Evolutionary conservation across 2,329 filamentous ascomycete species (phyloP).

Genomic region (Ustilaginoidea virens): DNA sequence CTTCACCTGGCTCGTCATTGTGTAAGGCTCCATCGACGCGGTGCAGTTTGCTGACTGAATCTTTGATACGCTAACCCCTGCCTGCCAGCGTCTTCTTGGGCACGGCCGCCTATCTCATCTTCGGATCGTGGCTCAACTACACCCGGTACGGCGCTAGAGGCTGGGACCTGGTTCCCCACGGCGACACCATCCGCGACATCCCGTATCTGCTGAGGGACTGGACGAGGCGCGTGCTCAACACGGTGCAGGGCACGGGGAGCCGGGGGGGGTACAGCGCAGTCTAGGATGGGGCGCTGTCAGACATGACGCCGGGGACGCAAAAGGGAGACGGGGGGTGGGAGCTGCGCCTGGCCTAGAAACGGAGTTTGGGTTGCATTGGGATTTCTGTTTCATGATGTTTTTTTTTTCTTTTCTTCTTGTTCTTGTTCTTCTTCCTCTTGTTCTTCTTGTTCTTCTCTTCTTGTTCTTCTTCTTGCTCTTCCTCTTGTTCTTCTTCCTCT

Average conservation of each 20-base stretch:
- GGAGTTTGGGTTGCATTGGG: conserved; percentile 14
- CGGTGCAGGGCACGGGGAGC: conserved; percentile 67
- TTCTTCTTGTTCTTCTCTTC: neutral
- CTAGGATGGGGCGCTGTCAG: conserved; percentile 24
- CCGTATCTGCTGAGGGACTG: conserved; percentile 90
- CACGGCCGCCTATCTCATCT: conserved; percentile 83
- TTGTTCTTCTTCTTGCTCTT: neutral
- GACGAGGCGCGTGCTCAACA: conserved; percentile 62
- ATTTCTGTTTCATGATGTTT: too few relatives aligned
- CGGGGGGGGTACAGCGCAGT: conserved; percentile 93
- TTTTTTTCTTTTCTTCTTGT: neutral
- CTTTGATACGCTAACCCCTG: neutral
- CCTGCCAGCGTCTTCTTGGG: conserved; percentile 65
- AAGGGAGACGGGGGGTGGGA: too few relatives aligned
- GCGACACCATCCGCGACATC: conserved; percentile 79
- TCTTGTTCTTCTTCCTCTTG: neutral
- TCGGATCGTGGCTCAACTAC: conserved; percentile 98
- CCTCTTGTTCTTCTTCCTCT: neutral
- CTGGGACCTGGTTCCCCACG: conserved; percentile 88
- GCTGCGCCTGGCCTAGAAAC: too few relatives aligned
- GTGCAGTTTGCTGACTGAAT: conserved; percentile 1
- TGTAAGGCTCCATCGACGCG: conserved; percentile 42
- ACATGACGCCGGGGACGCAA: too few relatives aligned
- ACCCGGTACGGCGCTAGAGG: conserved; percentile 89
- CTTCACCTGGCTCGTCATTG: conserved; percentile 91